These are phyloP conservation scores for Populus hybrid DNA, from an alignment of 441 rosid genomes.

Conservation along the genomic window DNA sequence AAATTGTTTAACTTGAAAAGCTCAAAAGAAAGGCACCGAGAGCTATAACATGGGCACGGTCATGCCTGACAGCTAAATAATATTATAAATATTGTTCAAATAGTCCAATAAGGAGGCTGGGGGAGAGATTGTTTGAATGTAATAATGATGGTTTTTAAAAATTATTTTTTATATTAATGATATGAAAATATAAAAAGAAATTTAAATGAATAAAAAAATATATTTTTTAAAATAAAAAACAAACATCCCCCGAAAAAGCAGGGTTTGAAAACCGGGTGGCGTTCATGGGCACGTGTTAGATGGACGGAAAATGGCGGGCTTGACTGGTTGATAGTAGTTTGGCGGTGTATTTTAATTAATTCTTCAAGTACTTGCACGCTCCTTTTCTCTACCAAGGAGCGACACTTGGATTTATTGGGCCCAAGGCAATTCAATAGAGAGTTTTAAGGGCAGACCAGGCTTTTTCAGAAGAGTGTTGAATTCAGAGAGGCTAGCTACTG, in stretches of 20 bases:
- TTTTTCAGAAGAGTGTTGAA: not conserved
- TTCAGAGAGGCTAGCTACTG: not conserved
- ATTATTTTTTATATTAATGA: too few species aligned
- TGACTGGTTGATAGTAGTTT: not conserved
- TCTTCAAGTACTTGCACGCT: not conserved
- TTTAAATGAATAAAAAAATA: too few species aligned
- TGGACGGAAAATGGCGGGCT: not conserved
- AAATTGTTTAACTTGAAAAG: conserved; percentile 30
- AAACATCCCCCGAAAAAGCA: not conserved
- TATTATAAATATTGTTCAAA: too few species aligned
- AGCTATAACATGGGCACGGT: conserved; percentile 82
- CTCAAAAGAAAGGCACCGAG: conserved; percentile 85
- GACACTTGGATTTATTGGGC: not conserved
- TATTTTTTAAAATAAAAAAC: too few species aligned
- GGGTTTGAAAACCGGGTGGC: not conserved
- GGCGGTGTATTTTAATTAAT: too few species aligned
- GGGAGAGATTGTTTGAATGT: too few species aligned
- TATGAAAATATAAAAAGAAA: too few species aligned
- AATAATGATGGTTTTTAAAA: too few species aligned
- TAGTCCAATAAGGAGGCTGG: too few species aligned
- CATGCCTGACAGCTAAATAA: conserved; percentile 53
- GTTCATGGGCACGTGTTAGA: conserved; percentile 7
- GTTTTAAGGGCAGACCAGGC: not conserved
- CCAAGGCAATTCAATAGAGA: not conserved
- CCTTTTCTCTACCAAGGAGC: not conserved